Conservation (phyloP, 495 filamentous ascomycete genomes). For the Cudoniella acicularis region DNA sequence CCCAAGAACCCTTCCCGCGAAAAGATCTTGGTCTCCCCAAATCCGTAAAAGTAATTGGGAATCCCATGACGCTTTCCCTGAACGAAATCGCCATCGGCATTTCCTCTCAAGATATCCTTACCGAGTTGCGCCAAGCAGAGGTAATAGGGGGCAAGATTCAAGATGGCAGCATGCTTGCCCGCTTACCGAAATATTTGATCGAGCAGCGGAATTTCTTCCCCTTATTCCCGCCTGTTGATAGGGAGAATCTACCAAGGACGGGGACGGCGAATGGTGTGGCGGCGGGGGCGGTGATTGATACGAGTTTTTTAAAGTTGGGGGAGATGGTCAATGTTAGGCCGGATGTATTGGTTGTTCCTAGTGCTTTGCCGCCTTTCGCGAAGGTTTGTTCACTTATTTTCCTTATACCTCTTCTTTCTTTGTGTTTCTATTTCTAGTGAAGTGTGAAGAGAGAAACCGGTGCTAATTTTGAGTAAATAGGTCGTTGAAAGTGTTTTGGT, state of each 20-base stretch:
- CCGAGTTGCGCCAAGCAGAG: conserved; percentile 75
- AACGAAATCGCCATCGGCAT: conserved; percentile 82
- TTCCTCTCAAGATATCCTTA: conserved; percentile 78
- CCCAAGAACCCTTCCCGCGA: conserved; percentile 74
- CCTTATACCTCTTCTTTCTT: neutral
- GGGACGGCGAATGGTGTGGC: conserved; percentile 53
- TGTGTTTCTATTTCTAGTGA: neutral
- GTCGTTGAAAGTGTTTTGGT: conserved; percentile 81
- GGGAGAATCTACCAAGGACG: conserved; percentile 61
- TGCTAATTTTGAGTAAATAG: conserved; percentile 1
- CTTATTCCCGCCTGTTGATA: conserved; percentile 72
- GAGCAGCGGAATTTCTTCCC: conserved; percentile 90
- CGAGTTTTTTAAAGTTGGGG: conserved; percentile 81
- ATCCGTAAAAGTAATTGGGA: conserved; percentile 71
- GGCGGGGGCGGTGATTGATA: conserved; percentile 71
- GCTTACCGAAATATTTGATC: conserved; percentile 69
- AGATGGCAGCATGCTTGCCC: conserved; percentile 50
- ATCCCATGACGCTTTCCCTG: conserved; percentile 79
- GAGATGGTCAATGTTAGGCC: conserved; percentile 84
- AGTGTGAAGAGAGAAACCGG: neutral
- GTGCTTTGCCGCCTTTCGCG: conserved; percentile 76
- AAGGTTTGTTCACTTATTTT: conserved; percentile 55
- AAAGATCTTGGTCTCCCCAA: conserved; percentile 72
- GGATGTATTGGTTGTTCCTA: conserved; percentile 82
- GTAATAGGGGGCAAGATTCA: conserved; percentile 49